These are phyloP conservation scores for Hemisphaericaspora nanyangensis DNA, from an alignment of 805 yeast genomes.

Conservation along the genomic window DNA sequence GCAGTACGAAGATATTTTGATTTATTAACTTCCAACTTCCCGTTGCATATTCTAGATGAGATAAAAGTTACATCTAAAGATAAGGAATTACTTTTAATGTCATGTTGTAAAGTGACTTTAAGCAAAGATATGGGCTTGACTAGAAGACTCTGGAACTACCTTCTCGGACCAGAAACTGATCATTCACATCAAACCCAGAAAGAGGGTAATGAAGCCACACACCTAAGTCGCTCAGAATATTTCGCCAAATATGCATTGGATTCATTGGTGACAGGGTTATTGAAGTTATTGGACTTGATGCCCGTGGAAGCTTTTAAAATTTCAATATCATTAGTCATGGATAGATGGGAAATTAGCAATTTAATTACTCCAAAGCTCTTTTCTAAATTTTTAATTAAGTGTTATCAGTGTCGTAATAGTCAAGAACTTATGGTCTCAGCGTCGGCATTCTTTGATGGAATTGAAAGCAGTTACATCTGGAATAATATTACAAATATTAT, in stretches of 20 bases:
- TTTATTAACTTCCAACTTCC: conserved; percentile 62
- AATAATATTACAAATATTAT: conserved; percentile 49
- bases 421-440: conserved; percentile 56
- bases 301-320: conserved; percentile 55
- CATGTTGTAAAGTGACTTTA: conserved; percentile 65
- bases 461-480: conserved; percentile 82
- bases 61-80: conserved; percentile 48
- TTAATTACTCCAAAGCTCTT: conserved; percentile 66
- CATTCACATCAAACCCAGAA: not conserved
- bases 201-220: conserved; percentile 2
- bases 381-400: conserved; percentile 55
- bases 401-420: conserved; percentile 25
- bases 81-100: conserved; percentile 52
- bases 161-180: conserved; percentile 69
- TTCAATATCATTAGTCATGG: conserved; percentile 67
- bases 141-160: conserved; percentile 90
- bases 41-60: conserved; percentile 58
- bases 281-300: conserved; percentile 39
- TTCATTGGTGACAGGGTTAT: conserved; percentile 50
- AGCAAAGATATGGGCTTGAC: conserved; percentile 92
- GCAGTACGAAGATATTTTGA: conserved; percentile 88
- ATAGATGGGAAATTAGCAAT: conserved; percentile 92
- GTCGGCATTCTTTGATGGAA: conserved; percentile 74
- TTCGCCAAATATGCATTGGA: conserved; percentile 56
- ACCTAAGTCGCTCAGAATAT: conserved; percentile 44